Evolutionary conservation across 148 eudicot genomes (phyloP).

Genomic region (Agrostemma githago): DNA sequence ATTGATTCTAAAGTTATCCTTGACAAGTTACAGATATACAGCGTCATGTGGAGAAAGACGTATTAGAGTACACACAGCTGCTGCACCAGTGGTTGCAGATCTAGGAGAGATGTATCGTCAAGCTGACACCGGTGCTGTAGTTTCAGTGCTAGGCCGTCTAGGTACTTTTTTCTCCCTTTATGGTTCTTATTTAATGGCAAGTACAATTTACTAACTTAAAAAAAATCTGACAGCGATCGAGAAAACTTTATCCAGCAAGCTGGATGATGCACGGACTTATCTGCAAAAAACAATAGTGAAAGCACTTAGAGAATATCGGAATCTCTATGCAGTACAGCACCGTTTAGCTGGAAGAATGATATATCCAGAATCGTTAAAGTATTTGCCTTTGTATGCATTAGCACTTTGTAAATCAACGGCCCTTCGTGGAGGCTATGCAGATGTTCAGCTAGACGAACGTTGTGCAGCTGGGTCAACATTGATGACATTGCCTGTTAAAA

Average conservation of each 20-base stretch:
- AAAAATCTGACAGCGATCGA: constrained; percentile 68
- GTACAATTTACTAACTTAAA: constrained; percentile 4
- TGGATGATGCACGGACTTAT: constrained; percentile 77
- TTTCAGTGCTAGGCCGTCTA: constrained; percentile 75
- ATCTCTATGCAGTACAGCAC: constrained; percentile 84
- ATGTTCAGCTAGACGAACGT: constrained; percentile 88
- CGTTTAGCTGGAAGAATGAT: constrained; percentile 88
- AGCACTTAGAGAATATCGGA: constrained; percentile 79
- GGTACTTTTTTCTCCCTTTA: constrained; percentile 38
- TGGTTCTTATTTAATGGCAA: not conserved
- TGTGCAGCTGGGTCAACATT: constrained; percentile 91
- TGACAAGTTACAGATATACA: constrained; percentile 66
- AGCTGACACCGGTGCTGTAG: constrained; percentile 92
- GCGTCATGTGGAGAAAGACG: constrained; percentile 99
- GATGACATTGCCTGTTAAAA: constrained; percentile 88
- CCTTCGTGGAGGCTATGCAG: constrained; percentile 86
- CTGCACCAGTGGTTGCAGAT: too few species aligned
- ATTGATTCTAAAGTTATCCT: constrained; percentile 24
- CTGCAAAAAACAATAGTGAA: constrained; percentile 69
- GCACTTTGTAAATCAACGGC: constrained; percentile 75
- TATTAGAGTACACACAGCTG: too few species aligned
- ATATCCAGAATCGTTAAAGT: constrained; percentile 87
- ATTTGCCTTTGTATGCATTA: constrained; percentile 69
- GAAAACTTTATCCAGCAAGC: constrained; percentile 67
- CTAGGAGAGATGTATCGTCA: too few species aligned